Conservation (phyloP, 2,329 filamentous ascomycete genomes). For the Arachnopeziza araneosa region DNA sequence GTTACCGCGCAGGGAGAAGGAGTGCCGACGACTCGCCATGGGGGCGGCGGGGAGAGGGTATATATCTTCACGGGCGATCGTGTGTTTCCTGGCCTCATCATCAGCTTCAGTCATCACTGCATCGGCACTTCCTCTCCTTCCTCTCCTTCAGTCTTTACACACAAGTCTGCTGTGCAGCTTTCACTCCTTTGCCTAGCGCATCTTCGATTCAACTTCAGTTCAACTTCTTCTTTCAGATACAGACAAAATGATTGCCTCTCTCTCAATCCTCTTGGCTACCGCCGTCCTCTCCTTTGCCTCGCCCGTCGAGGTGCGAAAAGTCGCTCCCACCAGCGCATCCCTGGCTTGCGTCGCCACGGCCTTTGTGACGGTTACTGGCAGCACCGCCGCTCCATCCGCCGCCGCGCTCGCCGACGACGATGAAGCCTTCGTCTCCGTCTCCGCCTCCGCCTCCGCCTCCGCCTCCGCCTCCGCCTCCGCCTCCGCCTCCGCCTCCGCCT, state of each 20-base stretch:
- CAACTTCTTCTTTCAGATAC: not conserved
- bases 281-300: slow-evolving; percentile 20
- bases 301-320: slow-evolving; percentile 21
- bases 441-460: not conserved
- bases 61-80: slow-evolving; percentile 3
- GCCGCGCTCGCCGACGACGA: too few species aligned
- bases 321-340: not conserved
- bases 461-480: not conserved
- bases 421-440: not conserved
- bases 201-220: slow-evolving; percentile 4
- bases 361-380: slow-evolving; percentile 3
- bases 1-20: slow-evolving; percentile 7
- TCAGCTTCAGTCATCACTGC: not conserved
- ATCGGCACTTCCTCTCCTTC: not conserved
- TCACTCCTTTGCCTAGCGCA: slow-evolving; percentile 17
- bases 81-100: slow-evolving; percentile 1
- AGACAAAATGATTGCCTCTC: slow-evolving; percentile 19
- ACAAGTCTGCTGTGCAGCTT: slow-evolving; percentile 21
- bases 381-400: too few species aligned
- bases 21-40: not conserved
- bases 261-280: slow-evolving; percentile 20
- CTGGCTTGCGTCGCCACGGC: not conserved
- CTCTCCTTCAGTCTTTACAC: not conserved
- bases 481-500: not conserved
- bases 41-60: slow-evolving; percentile 4